Conservation (phyloP, 768 basidiomycete genomes). For the Amanita rubescens region DNA sequence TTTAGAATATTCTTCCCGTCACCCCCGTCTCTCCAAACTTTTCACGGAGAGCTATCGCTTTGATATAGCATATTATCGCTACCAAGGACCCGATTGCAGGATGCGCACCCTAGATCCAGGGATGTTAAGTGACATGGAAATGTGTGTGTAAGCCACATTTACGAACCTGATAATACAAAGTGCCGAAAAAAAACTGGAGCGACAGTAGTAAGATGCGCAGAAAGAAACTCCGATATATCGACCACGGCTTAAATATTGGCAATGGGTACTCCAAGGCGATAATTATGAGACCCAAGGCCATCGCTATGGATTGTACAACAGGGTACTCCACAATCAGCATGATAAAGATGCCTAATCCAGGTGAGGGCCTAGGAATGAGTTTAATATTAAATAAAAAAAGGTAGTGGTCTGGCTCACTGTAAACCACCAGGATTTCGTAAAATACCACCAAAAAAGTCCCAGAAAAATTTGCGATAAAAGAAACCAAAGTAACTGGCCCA, state of each 20-base stretch:
- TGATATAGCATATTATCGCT: slow-evolving; percentile 57
- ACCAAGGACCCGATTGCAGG: slow-evolving; percentile 75
- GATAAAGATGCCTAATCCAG: slow-evolving; percentile 55
- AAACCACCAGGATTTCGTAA: slow-evolving; percentile 72
- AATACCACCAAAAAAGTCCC: slow-evolving; percentile 86
- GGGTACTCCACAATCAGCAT: slow-evolving; percentile 72
- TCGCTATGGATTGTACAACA: slow-evolving; percentile 60
- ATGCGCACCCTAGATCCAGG: slow-evolving; percentile 61
- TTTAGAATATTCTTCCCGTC: slow-evolving; percentile 11
- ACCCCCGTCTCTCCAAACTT: slow-evolving; percentile 56
- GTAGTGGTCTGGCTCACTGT: slow-evolving; percentile 44
- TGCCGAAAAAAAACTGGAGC: slow-evolving; percentile 52
- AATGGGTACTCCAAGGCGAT: slow-evolving; percentile 69
- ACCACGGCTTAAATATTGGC: slow-evolving; percentile 44
- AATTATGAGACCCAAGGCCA: slow-evolving; percentile 52
- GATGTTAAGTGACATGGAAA: slow-evolving; percentile 2
- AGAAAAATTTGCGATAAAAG: slow-evolving; percentile 90
- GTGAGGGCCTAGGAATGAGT: slow-evolving; percentile 41
- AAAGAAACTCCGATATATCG: slow-evolving; percentile 59
- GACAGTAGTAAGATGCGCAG: slow-evolving; percentile 56
- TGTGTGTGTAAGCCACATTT: background rate
- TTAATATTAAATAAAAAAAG: background rate
- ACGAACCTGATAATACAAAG: slow-evolving; percentile 73
- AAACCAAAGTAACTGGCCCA: slow-evolving; percentile 81
- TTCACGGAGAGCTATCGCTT: slow-evolving; percentile 66